Evolutionary conservation across 805 yeast genomes (phyloP).

Genomic region (Vanderwaltozyma verrucispora): DNA sequence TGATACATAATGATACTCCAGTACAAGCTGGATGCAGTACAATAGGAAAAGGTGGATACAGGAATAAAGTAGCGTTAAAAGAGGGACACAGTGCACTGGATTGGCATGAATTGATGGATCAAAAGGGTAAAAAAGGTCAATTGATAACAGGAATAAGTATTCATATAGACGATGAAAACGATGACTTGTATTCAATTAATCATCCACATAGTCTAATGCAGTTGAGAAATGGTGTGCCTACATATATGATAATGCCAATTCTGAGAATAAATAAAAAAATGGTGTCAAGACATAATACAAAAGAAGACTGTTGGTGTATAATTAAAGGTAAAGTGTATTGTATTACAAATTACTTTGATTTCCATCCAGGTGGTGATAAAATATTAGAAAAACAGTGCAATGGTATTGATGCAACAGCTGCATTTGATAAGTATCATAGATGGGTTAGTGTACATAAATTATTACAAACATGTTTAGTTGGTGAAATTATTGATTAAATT

Average conservation of each 20-base stretch:
- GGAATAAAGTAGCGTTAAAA: slow-evolving; percentile 27
- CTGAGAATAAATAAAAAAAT: slow-evolving; percentile 47
- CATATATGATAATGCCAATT: slow-evolving; percentile 30
- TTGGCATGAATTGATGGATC: slow-evolving; percentile 19
- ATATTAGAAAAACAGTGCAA: slow-evolving; percentile 63
- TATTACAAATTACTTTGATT: slow-evolving; percentile 70
- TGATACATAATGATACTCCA: background rate
- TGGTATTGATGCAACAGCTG: slow-evolving; percentile 69
- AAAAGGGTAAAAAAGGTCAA: slow-evolving; percentile 9
- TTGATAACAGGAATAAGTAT: slow-evolving; percentile 14
- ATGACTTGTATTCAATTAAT: slow-evolving; percentile 10
- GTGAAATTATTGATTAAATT: slow-evolving; percentile 26
- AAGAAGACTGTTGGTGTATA: slow-evolving; percentile 79
- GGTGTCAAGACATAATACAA: slow-evolving; percentile 44
- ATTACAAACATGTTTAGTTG: slow-evolving; percentile 69
- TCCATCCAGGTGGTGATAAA: slow-evolving; percentile 88
- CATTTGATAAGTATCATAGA: slow-evolving; percentile 62
- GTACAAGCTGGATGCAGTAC: slow-evolving; percentile 11
- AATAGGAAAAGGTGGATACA: slow-evolving; percentile 14
- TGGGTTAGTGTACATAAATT: slow-evolving; percentile 84
- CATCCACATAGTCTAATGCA: slow-evolving; percentile 10
- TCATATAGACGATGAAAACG: slow-evolving; percentile 7
- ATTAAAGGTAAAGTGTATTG: slow-evolving; percentile 76
- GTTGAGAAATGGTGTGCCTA: slow-evolving; percentile 12
- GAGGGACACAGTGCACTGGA: slow-evolving; percentile 29